Percentiles rank a stretch among this genome's conserved stretches.
phyloP scores from a whole-genome alignment of 257 asterid genomes.

The Mentha longifolia region DNA sequence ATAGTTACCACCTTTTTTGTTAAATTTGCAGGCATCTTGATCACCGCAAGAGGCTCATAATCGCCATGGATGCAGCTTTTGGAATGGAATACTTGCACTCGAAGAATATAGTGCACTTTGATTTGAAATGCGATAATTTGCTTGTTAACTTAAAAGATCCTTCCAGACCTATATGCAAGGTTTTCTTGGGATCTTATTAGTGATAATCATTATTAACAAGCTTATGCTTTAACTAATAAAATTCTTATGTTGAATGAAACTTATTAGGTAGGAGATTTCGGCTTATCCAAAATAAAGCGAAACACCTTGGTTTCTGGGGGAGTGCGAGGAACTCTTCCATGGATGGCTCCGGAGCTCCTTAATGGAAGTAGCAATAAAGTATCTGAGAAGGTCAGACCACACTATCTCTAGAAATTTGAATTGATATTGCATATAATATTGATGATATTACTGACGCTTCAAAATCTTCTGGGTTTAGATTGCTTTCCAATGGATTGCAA shows the following conservation, averaged over 20 bases:
- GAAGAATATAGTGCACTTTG: constrained; percentile 92
- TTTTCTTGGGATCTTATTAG: constrained; percentile 19
- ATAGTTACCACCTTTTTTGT: neutral
- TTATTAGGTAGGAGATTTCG: constrained; percentile 89
- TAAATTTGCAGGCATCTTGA: constrained; percentile 71
- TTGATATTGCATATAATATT: constrained; percentile 9
- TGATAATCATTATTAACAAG: neutral
- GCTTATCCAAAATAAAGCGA: constrained; percentile 80
- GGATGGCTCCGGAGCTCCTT: too few relatives aligned
- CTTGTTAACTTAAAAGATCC: constrained; percentile 91
- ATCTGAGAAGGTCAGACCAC: constrained; percentile 74
- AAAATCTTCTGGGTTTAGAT: neutral
- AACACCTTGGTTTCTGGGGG: constrained; percentile 97
- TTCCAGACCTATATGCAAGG: constrained; percentile 95
- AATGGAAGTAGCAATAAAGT: constrained; percentile 82
- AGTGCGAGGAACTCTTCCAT: constrained; percentile 90
- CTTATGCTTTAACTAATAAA: constrained; percentile 22
- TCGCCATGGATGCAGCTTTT: constrained; percentile 98
- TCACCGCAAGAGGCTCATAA: constrained; percentile 76
- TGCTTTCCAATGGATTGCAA: neutral
- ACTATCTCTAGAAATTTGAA: constrained; percentile 22
- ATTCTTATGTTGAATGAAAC: constrained; percentile 27
- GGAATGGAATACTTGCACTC: constrained; percentile 98
- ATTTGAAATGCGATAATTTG: constrained; percentile 90
- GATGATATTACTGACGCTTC: neutral